Evolutionary conservation across 495 filamentous ascomycete species (phyloP), one percentile per base, ranked within the genome.

Genomic region (Xylaria bambusicola): DNA sequence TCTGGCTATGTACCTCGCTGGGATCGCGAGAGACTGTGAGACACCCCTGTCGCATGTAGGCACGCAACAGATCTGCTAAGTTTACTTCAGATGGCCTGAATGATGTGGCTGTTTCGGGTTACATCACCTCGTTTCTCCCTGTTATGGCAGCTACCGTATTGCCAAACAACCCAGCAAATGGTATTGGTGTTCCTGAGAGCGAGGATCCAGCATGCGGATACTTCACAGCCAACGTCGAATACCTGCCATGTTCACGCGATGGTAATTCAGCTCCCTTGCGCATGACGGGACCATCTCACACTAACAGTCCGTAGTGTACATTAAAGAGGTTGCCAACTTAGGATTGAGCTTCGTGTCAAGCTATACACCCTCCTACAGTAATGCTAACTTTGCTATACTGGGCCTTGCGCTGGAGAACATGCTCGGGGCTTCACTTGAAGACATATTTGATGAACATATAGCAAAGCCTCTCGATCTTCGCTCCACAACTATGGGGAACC

Each of bases 141-240:
- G 15, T 24, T 27, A 48, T 48, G 45, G 45, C 15, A n/a, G 45
- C 45, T 48, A 26, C 21, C 5, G 45, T 48, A 15, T 17, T 48
- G n/a, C 45, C 45, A 48, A 48, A 48, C 26, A 48, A 48, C 45
- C 45, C 45, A 48, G 26, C 0, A 48, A 48, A 48, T 48, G 45
- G 45, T 15, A 48, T 48, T 31, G 12, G 29, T 48, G 45, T 48
- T 4, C 45, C 45, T 48, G 3, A 48, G 24, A 31, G 45, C 15
- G 45, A 48, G 23, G 45, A 48, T 17, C 45, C 45, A 27, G 45
- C 29, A 23, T 48, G 45, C 24, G 45, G 45, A 4, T 48, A 48
- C 45, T 48, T 48, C 45, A 48, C 45, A 31, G n/a, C 45, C 24
- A 48, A 48, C 15, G 13, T 31, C 45, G 18, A 21, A 8, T 48